These are phyloP conservation scores for Arthrobotrys iridis DNA, from an alignment of 2,329 filamentous ascomycete genomes.

Conservation along the genomic window DNA sequence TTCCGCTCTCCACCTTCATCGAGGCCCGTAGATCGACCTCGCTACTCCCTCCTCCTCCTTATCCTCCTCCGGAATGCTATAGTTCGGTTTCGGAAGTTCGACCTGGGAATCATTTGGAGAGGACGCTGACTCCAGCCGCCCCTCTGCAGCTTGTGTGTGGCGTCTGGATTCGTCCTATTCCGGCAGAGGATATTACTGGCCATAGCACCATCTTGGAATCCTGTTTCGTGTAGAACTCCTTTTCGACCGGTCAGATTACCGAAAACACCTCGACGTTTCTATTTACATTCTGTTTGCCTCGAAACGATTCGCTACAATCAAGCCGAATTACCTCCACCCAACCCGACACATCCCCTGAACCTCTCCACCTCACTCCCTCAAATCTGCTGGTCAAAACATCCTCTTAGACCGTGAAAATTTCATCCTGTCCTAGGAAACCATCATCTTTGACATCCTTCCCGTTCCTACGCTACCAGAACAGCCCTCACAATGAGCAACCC, in stretches of 20 bases:
- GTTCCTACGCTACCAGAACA: background rate
- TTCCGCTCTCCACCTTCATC: background rate
- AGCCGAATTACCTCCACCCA: conserved; percentile 13
- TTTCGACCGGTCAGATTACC: conserved; percentile 25
- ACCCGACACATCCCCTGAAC: conserved; percentile 39
- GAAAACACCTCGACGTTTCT: conserved; percentile 37
- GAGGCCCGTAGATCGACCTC: background rate
- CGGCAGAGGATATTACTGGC: conserved; percentile 27
- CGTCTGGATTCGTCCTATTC: conserved; percentile 46
- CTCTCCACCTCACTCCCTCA: conserved; percentile 8
- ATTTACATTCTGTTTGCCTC: conserved; percentile 40
- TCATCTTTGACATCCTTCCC: background rate
- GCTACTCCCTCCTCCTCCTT: background rate
- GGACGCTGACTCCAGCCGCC: conserved; percentile 32
- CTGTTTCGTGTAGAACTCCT: conserved; percentile 40
- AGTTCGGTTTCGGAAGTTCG: background rate
- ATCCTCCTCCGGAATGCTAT: conserved; percentile 23
- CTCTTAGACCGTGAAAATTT: background rate
- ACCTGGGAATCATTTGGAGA: conserved; percentile 27
- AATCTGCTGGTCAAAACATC: background rate
- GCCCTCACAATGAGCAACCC: conserved; percentile 42
- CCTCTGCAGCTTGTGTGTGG: conserved; percentile 41
- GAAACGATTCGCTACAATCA: conserved; percentile 36
- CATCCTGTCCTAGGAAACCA: background rate
- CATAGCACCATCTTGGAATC: conserved; percentile 23